These are phyloP conservation scores for Amanita molliuscula DNA, from an alignment of 768 basidiomycete genomes.

Conservation along the genomic window DNA sequence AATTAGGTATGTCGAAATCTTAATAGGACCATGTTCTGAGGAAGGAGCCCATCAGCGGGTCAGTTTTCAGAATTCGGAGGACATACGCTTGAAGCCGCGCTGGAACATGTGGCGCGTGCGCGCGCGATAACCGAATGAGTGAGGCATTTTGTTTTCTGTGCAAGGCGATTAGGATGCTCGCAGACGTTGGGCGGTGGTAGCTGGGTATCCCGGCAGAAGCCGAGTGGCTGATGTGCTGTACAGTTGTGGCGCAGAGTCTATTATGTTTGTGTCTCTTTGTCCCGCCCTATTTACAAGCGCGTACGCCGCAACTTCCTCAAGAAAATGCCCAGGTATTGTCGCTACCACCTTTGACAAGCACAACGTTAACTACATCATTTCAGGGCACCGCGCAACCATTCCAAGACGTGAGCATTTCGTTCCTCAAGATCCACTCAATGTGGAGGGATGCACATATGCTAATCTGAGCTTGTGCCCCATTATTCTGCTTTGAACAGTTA, in stretches of 20 bases:
- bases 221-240: slow-evolving; percentile 64
- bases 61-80: slow-evolving; percentile 6
- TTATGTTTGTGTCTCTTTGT: slow-evolving; percentile 30
- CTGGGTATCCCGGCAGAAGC: slow-evolving; percentile 33
- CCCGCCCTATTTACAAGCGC: slow-evolving; percentile 16
- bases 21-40: slow-evolving; percentile 80
- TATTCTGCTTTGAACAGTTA: slow-evolving; percentile 54
- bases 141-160: slow-evolving; percentile 74
- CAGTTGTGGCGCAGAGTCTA: slow-evolving; percentile 41
- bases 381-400: slow-evolving; percentile 88
- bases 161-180: slow-evolving; percentile 2
- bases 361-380: slow-evolving; percentile 20
- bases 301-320: slow-evolving; percentile 31
- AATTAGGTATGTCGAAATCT: slow-evolving; percentile 87
- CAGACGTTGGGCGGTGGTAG: slow-evolving; percentile 41
- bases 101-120: slow-evolving; percentile 99
- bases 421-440: slow-evolving; percentile 57
- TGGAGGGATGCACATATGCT: slow-evolving; percentile 54
- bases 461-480: slow-evolving; percentile 58
- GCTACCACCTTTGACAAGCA: slow-evolving; percentile 6
- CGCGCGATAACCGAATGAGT: slow-evolving; percentile 99
- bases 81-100: slow-evolving; percentile 92
- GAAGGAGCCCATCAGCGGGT: slow-evolving; percentile 7
- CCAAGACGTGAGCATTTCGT: slow-evolving; percentile 78
- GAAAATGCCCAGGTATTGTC: slow-evolving; percentile 76